Percentiles rank a stretch among this genome's conserved stretches.
Conservation (phyloP, 2,329 filamentous ascomycete species). For the Exserohilum rostratum region DNA sequence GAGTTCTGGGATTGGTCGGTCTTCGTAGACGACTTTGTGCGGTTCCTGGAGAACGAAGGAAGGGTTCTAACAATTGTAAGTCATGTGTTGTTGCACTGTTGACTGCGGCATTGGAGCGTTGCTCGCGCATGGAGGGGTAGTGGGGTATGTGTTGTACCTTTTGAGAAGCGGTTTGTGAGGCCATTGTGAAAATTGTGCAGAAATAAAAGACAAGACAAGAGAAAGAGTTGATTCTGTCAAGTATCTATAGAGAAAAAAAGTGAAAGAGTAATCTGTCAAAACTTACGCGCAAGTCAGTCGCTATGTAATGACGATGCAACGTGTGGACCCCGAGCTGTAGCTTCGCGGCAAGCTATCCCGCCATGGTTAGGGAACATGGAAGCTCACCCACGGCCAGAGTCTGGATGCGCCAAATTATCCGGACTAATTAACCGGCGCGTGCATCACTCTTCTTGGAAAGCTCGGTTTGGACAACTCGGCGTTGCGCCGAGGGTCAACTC, state of each 20-base stretch:
- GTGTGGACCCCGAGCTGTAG: conserved; percentile 32
- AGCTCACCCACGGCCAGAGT: conserved; percentile 29
- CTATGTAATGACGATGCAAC: conserved; percentile 33
- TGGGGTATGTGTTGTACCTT: conserved; percentile 44
- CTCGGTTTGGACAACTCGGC: conserved; percentile 22
- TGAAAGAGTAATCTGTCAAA: conserved; percentile 12
- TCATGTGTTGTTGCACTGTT: conserved; percentile 8
- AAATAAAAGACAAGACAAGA: not conserved
- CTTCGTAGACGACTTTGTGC: conserved; percentile 73
- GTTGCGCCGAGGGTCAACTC: conserved; percentile 25
- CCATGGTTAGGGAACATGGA: conserved; percentile 23
- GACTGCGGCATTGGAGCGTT: conserved; percentile 14
- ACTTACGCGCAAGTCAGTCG: conserved; percentile 26
- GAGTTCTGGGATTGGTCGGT: conserved; percentile 74
- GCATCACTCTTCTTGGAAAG: conserved; percentile 25
- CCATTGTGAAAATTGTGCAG: conserved; percentile 28
- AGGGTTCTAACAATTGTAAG: conserved; percentile 63
- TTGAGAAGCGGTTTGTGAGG: conserved; percentile 35
- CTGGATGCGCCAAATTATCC: conserved; percentile 38
- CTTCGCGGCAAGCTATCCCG: conserved; percentile 38
- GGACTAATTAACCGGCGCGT: conserved; percentile 44
- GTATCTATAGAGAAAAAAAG: conserved; percentile 9
- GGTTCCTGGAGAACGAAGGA: conserved; percentile 84
- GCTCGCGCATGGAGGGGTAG: conserved; percentile 35
- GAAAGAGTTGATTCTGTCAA: not conserved